Evolutionary conservation across 768 basidiomycete genomes (phyloP).

Genomic region (Gloeostereum incarnatum): DNA sequence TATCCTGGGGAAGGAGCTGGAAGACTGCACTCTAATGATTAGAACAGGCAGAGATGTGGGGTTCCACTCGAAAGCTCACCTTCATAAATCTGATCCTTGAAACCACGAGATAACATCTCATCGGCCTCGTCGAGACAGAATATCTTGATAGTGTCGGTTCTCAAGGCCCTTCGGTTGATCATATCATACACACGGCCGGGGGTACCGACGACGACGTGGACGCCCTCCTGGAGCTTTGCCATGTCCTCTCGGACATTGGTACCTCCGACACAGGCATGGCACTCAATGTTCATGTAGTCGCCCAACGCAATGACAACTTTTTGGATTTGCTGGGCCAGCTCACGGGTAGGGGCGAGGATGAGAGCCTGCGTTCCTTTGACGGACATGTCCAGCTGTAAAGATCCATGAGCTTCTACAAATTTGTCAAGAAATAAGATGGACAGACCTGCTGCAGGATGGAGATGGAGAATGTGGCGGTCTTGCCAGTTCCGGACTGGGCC

Average conservation of each 20-base stretch:
- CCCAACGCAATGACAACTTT: slow-evolving; percentile 69
- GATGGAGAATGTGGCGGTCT: slow-evolving; percentile 73
- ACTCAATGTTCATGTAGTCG: slow-evolving; percentile 49
- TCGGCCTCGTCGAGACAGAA: slow-evolving; percentile 77
- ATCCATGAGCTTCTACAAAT: slow-evolving; percentile 64
- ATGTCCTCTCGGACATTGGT: slow-evolving; percentile 76
- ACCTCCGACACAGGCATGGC: slow-evolving; percentile 45
- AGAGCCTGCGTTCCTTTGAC: slow-evolving; percentile 67
- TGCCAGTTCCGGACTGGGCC: slow-evolving; percentile 80
- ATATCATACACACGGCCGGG: slow-evolving; percentile 78
- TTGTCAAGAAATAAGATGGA: background rate
- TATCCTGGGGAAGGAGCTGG: slow-evolving; percentile 71
- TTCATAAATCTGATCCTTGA: slow-evolving; percentile 85
- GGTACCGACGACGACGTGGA: slow-evolving; percentile 75
- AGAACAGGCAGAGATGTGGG: background rate
- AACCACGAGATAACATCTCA: slow-evolving; percentile 84
- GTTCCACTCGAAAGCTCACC: background rate
- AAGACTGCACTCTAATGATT: slow-evolving; percentile 35
- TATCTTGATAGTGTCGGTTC: slow-evolving; percentile 60
- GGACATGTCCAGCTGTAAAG: slow-evolving; percentile 66
- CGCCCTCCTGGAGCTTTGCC: slow-evolving; percentile 72
- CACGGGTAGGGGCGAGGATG: slow-evolving; percentile 74
- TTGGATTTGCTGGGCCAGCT: slow-evolving; percentile 72
- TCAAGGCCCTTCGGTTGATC: slow-evolving; percentile 57
- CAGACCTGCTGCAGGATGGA: slow-evolving; percentile 57